Percentiles rank a stretch among this genome's conserved stretches.
Conservation (phyloP, 140 eudicot species). For the Cichorium intybus region DNA sequence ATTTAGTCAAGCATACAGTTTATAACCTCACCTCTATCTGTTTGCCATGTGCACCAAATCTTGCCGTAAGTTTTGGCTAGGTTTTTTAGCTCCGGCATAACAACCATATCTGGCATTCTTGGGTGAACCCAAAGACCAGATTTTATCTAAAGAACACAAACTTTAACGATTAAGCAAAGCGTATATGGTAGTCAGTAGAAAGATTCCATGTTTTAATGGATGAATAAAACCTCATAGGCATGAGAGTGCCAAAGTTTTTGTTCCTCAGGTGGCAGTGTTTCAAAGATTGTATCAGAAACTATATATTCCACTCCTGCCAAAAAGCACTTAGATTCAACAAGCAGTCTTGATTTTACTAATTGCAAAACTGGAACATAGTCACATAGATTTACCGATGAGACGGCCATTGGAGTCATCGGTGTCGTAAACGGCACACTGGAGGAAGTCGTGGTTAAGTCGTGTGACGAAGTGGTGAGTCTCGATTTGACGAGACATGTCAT, state of each 20-base stretch:
- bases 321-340: background rate
- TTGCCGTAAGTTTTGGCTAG: slow-evolving; percentile 75
- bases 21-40: slow-evolving; percentile 57
- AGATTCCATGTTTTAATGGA: background rate
- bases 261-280: slow-evolving; percentile 51
- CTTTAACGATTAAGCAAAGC: background rate
- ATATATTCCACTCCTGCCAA: slow-evolving; percentile 58
- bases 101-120: slow-evolving; percentile 62
- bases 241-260: slow-evolving; percentile 71
- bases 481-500: slow-evolving; percentile 81
- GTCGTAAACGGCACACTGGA: slow-evolving; percentile 83
- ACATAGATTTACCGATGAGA: slow-evolving; percentile 45
- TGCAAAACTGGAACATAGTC: background rate
- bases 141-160: slow-evolving; percentile 31
- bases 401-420: slow-evolving; percentile 41
- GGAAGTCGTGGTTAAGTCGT: slow-evolving; percentile 69
- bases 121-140: slow-evolving; percentile 63
- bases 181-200: too few species aligned
- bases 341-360: background rate
- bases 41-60: slow-evolving; percentile 95
- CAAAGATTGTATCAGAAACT: slow-evolving; percentile 45
- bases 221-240: slow-evolving; percentile 46
- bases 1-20: background rate
- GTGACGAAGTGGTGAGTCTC: slow-evolving; percentile 70
- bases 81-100: slow-evolving; percentile 51